phyloP scores from a whole-genome alignment of 768 basidiomycete species.

The Stropharia rugosoannulata region DNA sequence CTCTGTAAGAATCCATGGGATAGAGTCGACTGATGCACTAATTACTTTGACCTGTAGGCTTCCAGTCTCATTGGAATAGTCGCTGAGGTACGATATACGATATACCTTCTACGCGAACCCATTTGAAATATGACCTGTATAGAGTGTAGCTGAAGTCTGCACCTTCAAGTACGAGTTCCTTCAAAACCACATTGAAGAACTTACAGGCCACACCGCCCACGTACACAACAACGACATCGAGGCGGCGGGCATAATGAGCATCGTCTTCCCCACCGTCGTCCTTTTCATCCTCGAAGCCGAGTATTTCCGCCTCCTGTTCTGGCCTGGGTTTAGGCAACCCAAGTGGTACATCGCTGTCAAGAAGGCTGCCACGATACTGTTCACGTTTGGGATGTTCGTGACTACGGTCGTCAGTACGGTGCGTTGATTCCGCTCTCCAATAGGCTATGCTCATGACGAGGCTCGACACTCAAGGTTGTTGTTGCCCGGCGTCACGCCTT shows the following conservation, averaged over 20 bases:
- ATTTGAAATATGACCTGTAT: not conserved
- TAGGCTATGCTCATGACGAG: not conserved
- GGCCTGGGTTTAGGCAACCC: slow-evolving; percentile 29
- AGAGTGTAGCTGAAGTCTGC: slow-evolving; percentile 34
- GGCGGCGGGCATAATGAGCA: slow-evolving; percentile 27
- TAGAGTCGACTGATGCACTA: not conserved
- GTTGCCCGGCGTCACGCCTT: slow-evolving; percentile 24
- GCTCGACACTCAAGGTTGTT: slow-evolving; percentile 20
- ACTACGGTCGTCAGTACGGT: slow-evolving; percentile 30
- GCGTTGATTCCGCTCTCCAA: slow-evolving; percentile 1
- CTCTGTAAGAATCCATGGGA: slow-evolving; percentile 2
- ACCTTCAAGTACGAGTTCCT: slow-evolving; percentile 33
- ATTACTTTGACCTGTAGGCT: slow-evolving; percentile 1
- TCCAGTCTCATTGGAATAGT: slow-evolving; percentile 20
- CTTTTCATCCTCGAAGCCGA: slow-evolving; percentile 33
- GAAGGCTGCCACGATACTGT: slow-evolving; percentile 17
- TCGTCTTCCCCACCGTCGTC: slow-evolving; percentile 31
- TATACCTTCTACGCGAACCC: not conserved
- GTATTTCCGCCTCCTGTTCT: slow-evolving; percentile 34
- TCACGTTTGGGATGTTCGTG: slow-evolving; percentile 25
- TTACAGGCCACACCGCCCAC: slow-evolving; percentile 18
- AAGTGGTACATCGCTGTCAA: slow-evolving; percentile 25
- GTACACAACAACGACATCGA: slow-evolving; percentile 33
- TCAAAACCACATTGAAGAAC: slow-evolving; percentile 24
- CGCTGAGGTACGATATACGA: slow-evolving; percentile 23